These are phyloP conservation scores for Cercospora beticola DNA, from an alignment of 2,329 filamentous ascomycete species.

Conservation along the genomic window DNA sequence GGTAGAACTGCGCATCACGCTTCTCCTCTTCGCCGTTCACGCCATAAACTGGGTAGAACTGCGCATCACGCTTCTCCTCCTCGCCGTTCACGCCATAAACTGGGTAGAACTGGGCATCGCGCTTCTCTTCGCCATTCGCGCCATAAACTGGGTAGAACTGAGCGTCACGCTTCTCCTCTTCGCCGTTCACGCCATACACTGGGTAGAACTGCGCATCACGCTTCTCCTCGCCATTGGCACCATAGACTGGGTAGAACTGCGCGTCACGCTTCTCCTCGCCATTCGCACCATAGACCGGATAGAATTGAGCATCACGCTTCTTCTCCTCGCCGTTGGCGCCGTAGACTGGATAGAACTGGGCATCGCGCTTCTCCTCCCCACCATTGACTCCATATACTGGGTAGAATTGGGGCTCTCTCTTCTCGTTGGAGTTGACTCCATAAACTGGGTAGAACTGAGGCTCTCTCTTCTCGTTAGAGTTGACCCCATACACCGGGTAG, in stretches of 20 bases:
- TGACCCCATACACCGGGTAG: not conserved
- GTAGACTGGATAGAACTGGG: too few species aligned
- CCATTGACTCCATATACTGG: too few species aligned
- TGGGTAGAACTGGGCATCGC: not conserved
- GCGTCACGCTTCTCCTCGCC: not conserved
- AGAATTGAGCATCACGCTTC: not conserved
- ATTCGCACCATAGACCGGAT: not conserved
- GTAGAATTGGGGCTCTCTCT: too few species aligned
- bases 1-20: not conserved
- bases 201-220: slow-evolving; percentile 7
- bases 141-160: slow-evolving; percentile 5
- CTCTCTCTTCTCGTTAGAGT: not conserved
- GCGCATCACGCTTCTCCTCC: not conserved
- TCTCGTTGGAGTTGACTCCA: too few species aligned
- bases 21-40: not conserved
- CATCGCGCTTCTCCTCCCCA: too few species aligned
- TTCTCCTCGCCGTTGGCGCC: not conserved
- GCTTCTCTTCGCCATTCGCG: not conserved
- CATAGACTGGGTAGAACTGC: not conserved
- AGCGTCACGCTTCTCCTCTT: not conserved
- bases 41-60: slow-evolving; percentile 2
- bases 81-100: not conserved
- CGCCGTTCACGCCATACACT: not conserved
- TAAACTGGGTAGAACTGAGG: too few species aligned
- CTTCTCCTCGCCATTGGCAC: not conserved